These are phyloP conservation scores for Gynochthodes officinalis DNA, from an alignment of 257 asterid genomes.

Conservation along the genomic window DNA sequence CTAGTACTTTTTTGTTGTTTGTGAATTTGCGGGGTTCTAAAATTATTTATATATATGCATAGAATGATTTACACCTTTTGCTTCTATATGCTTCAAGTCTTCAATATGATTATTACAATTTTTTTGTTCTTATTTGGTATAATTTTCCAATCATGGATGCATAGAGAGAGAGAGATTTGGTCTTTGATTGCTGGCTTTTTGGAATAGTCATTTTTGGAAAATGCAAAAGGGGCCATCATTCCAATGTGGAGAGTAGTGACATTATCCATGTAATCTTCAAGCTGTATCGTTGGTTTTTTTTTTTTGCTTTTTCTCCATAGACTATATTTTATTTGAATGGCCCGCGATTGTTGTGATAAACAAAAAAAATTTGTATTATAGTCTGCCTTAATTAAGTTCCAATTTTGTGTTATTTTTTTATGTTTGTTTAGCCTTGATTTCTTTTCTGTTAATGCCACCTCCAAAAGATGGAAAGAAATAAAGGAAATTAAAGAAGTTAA, in stretches of 20 bases:
- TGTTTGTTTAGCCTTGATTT: too few species aligned
- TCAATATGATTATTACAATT: neutral
- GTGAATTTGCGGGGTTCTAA: conserved; percentile 4
- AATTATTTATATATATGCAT: neutral
- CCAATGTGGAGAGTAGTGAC: conserved; percentile 3
- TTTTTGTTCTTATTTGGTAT: conserved; percentile 1
- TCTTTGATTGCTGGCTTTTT: conserved; percentile 22
- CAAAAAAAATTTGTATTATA: too few species aligned
- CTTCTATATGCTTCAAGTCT: conserved; percentile 2
- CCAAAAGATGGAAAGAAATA: neutral
- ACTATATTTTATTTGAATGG: neutral
- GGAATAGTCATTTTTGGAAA: conserved; percentile 12
- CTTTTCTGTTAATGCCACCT: neutral
- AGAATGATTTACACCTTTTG: conserved; percentile 5
- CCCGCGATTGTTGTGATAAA: neutral
- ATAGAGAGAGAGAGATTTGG: conserved; percentile 7
- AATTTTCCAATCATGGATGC: conserved; percentile 25
- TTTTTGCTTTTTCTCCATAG: conserved; percentile 5
- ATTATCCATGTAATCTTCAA: conserved; percentile 3
- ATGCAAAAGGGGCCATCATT: conserved; percentile 20
- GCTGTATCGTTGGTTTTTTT: too few species aligned
- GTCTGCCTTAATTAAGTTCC: too few species aligned
- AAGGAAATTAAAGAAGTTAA: neutral
- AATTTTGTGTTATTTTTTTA: neutral
- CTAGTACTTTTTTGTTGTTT: neutral